Percentiles rank a stretch among this genome's conserved stretches.
Conservation (phyloP, 176 grass and related monocot genomes). For the Ampelocalamus luodianensis region DNA sequence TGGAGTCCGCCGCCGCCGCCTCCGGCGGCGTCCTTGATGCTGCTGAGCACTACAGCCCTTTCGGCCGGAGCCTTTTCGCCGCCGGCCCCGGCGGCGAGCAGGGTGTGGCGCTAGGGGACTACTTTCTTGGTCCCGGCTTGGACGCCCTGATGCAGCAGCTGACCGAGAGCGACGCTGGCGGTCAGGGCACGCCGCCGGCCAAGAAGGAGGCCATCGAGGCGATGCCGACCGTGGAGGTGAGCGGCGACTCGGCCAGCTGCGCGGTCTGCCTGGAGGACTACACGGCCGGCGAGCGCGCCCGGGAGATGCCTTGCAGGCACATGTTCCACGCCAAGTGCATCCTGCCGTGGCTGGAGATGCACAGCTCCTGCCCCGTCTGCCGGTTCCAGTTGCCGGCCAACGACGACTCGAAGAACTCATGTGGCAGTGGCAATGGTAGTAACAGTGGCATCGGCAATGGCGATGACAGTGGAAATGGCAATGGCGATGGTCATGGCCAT, state of each 20-base stretch:
- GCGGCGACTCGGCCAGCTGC: conserved; percentile 50
- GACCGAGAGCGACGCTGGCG: conserved; percentile 52
- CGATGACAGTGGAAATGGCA: conserved; percentile 1
- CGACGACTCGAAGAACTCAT: conserved; percentile 56
- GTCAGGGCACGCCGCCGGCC: conserved; percentile 69
- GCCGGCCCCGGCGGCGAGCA: conserved; percentile 37
- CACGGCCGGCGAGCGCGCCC: conserved; percentile 55
- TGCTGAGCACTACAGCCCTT: conserved; percentile 35
- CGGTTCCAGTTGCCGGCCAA: conserved; percentile 68
- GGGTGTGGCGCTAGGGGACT: conserved; percentile 59
- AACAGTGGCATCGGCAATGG: conserved; percentile 7
- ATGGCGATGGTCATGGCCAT: conserved; percentile 35
- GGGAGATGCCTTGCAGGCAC: conserved; percentile 89
- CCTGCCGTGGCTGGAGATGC: conserved; percentile 82
- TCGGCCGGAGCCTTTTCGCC: conserved; percentile 38
- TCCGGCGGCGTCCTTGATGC: conserved; percentile 29
- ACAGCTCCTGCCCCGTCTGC: conserved; percentile 91
- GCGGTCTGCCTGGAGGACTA: conserved; percentile 87
- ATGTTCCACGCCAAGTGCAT: conserved; percentile 79
- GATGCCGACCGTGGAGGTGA: conserved; percentile 63
- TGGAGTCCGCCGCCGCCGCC: conserved; percentile 34
- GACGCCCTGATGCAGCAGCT: conserved; percentile 72
- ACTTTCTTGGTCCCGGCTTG: conserved; percentile 69
- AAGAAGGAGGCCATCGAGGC: conserved; percentile 72
- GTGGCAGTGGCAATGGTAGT: conserved; percentile 27